phyloP scores from a whole-genome alignment of 495 filamentous ascomycete species.

The Aspergillus heteromorphus region DNA sequence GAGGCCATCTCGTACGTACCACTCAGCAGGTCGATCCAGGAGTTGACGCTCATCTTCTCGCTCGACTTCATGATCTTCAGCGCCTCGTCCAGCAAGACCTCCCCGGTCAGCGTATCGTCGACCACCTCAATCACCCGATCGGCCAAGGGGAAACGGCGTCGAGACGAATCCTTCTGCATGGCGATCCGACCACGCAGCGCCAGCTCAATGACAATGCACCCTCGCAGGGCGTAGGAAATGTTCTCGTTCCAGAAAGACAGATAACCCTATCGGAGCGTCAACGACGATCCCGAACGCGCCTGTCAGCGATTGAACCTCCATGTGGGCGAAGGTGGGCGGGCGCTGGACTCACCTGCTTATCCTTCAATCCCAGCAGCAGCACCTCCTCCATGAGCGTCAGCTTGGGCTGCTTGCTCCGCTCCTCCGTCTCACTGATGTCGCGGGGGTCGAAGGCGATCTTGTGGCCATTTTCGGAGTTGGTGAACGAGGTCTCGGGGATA shows the following conservation, averaged over 20 bases:
- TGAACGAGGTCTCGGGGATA: constrained; percentile 84
- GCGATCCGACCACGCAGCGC: constrained; percentile 93
- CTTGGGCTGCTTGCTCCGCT: constrained; percentile 96
- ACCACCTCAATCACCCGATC: constrained; percentile 94
- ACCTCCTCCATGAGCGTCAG: constrained; percentile 98
- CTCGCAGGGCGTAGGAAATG: constrained; percentile 94
- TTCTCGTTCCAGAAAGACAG: constrained; percentile 99
- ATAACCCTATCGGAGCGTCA: constrained; percentile 65
- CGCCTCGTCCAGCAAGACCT: constrained; percentile 95
- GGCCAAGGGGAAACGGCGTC: constrained; percentile 84
- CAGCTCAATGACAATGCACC: constrained; percentile 96
- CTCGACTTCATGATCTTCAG: constrained; percentile 99
- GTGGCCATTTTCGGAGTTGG: constrained; percentile 91
- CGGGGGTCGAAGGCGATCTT: constrained; percentile 97
- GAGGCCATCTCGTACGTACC: constrained; percentile 51
- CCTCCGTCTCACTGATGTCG: constrained; percentile 94
- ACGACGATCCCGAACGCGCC: constrained; percentile 1
- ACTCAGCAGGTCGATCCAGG: constrained; percentile 98
- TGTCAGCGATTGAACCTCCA: constrained; percentile 17
- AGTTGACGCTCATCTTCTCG: constrained; percentile 98
- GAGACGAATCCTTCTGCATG: constrained; percentile 95
- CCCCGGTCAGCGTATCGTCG: constrained; percentile 93
- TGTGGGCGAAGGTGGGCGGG: neutral
- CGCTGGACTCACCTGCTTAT: constrained; percentile 75
- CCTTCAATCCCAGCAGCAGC: constrained; percentile 87